Percentiles rank a stretch among this genome's conserved stretches.
These are phyloP conservation scores for Carex scoparia DNA, from an alignment of 176 grass and related monocot species.

Conservation along the genomic window DNA sequence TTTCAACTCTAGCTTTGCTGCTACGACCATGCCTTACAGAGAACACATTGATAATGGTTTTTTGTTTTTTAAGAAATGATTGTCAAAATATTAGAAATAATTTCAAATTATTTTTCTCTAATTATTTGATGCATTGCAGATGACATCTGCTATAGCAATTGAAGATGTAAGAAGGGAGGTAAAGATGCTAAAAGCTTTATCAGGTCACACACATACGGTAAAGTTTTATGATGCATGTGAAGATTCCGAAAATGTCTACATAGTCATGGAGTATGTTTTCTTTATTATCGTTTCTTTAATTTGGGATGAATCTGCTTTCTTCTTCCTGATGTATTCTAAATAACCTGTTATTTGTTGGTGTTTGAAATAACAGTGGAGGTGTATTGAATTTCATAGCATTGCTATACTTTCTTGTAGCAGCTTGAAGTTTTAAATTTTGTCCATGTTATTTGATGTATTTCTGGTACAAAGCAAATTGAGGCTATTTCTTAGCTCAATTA, in stretches of 20 bases:
- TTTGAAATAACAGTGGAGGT: neutral
- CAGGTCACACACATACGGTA: constrained; percentile 80
- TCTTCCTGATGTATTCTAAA: neutral
- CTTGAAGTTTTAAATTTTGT: neutral
- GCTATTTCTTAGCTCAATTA: neutral
- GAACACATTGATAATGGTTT: neutral
- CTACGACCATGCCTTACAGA: neutral
- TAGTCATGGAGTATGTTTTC: constrained; percentile 95
- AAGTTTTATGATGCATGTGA: constrained; percentile 99
- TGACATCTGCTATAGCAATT: constrained; percentile 95
- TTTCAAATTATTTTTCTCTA: neutral
- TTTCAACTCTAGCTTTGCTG: neutral
- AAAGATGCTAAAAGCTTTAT: constrained; percentile 91
- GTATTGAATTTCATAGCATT: neutral
- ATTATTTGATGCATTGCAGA: constrained; percentile 43
- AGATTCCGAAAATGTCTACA: constrained; percentile 87
- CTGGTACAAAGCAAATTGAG: neutral
- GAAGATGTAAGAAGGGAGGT: constrained; percentile 99
- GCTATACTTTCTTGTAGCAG: neutral
- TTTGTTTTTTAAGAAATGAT: neutral
- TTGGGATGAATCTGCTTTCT: neutral
- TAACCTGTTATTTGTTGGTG: neutral
- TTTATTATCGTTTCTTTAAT: constrained; percentile 14
- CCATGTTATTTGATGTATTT: neutral
- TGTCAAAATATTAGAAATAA: neutral